phyloP scores from a whole-genome alignment of 2,329 filamentous ascomycete genomes.

The Ophiostoma quercus region DNA sequence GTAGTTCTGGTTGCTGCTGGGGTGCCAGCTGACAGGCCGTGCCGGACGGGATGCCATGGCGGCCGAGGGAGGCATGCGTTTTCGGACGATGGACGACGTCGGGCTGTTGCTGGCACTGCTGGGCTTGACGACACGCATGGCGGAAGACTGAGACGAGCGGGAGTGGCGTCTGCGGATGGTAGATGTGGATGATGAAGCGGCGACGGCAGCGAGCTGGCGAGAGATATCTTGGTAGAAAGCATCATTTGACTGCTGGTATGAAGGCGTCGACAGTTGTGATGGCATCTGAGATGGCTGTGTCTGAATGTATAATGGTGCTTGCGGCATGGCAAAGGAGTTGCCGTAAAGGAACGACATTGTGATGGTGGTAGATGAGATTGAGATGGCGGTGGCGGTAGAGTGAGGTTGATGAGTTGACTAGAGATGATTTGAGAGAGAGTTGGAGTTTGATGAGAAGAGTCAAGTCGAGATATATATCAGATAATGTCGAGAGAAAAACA shows the following conservation, averaged over 20 bases:
- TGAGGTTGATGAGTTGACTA: not conserved
- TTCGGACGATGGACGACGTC: constrained; percentile 46
- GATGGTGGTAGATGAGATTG: constrained; percentile 6
- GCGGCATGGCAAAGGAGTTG: constrained; percentile 33
- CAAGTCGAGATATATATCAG: not conserved
- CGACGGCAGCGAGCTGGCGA: constrained; percentile 42
- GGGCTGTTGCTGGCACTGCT: constrained; percentile 61
- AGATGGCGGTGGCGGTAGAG: no score
- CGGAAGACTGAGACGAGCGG: constrained; percentile 43
- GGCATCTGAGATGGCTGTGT: constrained; percentile 4
- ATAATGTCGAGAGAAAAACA: not conserved
- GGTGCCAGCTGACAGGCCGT: constrained; percentile 73
- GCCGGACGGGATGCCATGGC: constrained; percentile 32
- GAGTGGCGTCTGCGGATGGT: constrained; percentile 41
- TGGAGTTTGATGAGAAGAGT: not conserved
- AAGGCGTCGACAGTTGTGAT: constrained; percentile 1
- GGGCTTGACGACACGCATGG: constrained; percentile 60
- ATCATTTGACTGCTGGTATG: constrained; percentile 34
- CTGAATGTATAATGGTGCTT: constrained; percentile 10
- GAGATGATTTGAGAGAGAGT: not conserved
- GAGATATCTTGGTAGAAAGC: constrained; percentile 48
- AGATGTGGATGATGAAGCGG: constrained; percentile 30
- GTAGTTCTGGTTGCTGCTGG: constrained; percentile 40
- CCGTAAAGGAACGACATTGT: constrained; percentile 29
- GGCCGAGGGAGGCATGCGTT: constrained; percentile 46